Conservation (phyloP, 2,329 filamentous ascomycete genomes). For the Cladosporium oxysporum region DNA sequence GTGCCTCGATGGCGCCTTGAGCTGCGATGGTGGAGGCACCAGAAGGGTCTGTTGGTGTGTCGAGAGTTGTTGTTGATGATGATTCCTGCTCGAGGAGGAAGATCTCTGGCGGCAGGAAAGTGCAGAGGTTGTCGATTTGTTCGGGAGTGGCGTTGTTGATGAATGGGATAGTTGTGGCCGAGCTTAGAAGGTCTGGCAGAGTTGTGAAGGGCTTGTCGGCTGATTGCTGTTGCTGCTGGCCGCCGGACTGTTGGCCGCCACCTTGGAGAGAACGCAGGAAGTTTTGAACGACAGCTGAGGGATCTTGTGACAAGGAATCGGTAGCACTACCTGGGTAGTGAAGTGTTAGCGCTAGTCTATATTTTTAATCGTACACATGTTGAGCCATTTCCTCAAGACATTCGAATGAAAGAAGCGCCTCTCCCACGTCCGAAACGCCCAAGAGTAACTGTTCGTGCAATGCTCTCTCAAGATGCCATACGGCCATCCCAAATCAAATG, state of each 20-base stretch:
- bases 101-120: constrained; percentile 75
- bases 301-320: constrained; percentile 62
- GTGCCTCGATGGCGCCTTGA: constrained; percentile 71
- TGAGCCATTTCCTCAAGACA: background rate
- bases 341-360: constrained; percentile 20
- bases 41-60: constrained; percentile 62
- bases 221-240: constrained; percentile 40
- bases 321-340: constrained; percentile 52
- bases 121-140: constrained; percentile 72
- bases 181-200: constrained; percentile 79
- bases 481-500: background rate
- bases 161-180: constrained; percentile 75
- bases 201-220: constrained; percentile 74
- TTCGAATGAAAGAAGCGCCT: background rate
- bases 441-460: background rate
- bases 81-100: constrained; percentile 72
- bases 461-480: background rate
- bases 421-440: background rate
- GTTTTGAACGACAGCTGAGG: constrained; percentile 78
- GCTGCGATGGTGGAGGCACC: constrained; percentile 46
- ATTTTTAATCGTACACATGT: constrained; percentile 13
- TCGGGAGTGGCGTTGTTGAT: constrained; percentile 66
- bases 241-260: constrained; percentile 36
- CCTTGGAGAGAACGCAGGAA: constrained; percentile 81
- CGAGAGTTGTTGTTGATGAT: constrained; percentile 60